Percentiles rank a stretch among this genome's conserved stretches.
These are phyloP conservation scores for Petunia axillaris DNA, from an alignment of 257 asterid genomes.

Conservation along the genomic window DNA sequence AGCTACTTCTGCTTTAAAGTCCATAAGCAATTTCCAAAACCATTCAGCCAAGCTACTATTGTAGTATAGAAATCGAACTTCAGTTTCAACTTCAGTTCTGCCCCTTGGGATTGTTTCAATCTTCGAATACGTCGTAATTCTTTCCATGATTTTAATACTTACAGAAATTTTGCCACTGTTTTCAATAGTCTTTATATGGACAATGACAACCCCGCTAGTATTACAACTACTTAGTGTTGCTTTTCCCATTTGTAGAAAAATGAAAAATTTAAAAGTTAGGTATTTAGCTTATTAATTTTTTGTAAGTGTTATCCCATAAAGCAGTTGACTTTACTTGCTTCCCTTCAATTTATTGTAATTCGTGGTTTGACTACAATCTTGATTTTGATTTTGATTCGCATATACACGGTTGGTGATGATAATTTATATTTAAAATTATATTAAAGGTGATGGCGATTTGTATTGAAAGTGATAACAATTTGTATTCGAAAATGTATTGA, in stretches of 20 bases:
- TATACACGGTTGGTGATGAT: too few species aligned
- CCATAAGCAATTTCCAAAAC: constrained; percentile 24
- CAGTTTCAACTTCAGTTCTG: constrained; percentile 30
- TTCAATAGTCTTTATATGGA: constrained; percentile 36
- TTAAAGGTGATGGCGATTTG: too few species aligned
- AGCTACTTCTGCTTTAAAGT: constrained; percentile 30
- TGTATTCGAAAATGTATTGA: too few species aligned
- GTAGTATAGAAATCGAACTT: neutral
- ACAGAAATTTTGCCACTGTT: constrained; percentile 33
- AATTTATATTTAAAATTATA: too few species aligned
- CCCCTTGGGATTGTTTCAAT: constrained; percentile 34
- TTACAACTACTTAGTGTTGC: neutral
- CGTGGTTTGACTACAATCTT: neutral
- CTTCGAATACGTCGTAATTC: constrained; percentile 33
- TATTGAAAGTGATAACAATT: too few species aligned
- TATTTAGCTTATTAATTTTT: neutral
- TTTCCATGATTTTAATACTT: constrained; percentile 29
- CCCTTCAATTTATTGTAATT: neutral
- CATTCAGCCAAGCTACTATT: constrained; percentile 28
- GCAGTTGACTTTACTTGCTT: neutral
- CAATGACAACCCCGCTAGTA: constrained; percentile 38
- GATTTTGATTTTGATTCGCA: neutral
- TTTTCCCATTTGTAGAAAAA: neutral
- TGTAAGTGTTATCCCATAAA: neutral
- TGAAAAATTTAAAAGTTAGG: constrained; percentile 13